These are phyloP conservation scores for Psilocybe azurescens DNA, from an alignment of 768 basidiomycete genomes.

Conservation along the genomic window DNA sequence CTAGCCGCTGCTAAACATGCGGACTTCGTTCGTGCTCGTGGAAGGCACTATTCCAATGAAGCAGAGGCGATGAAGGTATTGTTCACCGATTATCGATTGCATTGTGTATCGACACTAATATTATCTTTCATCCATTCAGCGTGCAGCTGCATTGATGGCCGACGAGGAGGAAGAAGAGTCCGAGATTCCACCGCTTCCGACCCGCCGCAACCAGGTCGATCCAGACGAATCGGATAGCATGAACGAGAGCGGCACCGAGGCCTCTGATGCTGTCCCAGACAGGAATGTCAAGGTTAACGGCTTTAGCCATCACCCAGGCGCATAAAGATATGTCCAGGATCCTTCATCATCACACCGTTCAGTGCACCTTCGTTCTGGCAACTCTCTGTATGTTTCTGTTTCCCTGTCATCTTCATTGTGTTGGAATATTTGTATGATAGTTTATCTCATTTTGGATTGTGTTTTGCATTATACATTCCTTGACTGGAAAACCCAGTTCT, in stretches of 20 bases:
- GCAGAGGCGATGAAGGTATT: constrained; percentile 91
- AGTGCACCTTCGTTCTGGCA: background rate
- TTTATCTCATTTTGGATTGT: background rate
- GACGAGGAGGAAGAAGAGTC: constrained; percentile 61
- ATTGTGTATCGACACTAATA: constrained; percentile 6
- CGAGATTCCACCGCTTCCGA: constrained; percentile 28
- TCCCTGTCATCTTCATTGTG: background rate
- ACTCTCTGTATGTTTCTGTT: background rate
- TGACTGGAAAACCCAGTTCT: background rate
- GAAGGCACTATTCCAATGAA: constrained; percentile 89
- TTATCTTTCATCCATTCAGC: constrained; percentile 41
- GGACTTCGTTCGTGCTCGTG: constrained; percentile 79
- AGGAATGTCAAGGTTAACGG: constrained; percentile 33
- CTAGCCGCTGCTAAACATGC: constrained; percentile 83
- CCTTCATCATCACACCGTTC: background rate
- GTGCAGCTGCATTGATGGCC: constrained; percentile 65
- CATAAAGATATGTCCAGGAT: constrained; percentile 2
- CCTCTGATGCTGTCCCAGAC: constrained; percentile 13
- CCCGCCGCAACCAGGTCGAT: constrained; percentile 27
- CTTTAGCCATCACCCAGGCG: constrained; percentile 21
- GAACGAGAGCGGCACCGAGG: constrained; percentile 22
- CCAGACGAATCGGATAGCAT: constrained; percentile 20
- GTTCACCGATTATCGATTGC: constrained; percentile 1
- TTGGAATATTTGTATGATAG: constrained; percentile 2
- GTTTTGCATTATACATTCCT: background rate